phyloP scores from a whole-genome alignment of 2,329 filamentous ascomycete species.

The Epichloe gansuensis region DNA sequence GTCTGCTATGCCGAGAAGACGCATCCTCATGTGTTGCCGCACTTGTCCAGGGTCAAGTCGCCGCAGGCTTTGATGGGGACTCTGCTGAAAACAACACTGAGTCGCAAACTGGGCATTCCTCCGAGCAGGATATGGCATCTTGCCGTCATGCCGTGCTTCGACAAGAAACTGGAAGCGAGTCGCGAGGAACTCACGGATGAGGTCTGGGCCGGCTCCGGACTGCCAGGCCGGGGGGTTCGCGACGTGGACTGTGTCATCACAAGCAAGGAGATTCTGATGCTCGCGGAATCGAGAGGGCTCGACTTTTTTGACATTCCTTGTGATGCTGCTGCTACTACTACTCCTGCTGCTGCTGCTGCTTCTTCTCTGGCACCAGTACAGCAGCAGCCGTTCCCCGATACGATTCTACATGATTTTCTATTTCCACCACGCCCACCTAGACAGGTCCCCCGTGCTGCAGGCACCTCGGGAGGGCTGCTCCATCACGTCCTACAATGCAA shows the following conservation, averaged over 20 bases:
- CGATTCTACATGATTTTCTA: constrained; percentile 56
- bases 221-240: constrained; percentile 46
- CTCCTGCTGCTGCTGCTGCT: constrained; percentile 26
- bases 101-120: constrained; percentile 55
- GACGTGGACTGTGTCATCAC: constrained; percentile 99
- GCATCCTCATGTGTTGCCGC: constrained; percentile 81
- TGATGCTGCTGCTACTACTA: constrained; percentile 28
- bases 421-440: constrained; percentile 42
- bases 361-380: constrained; percentile 21
- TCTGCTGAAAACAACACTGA: constrained; percentile 74
- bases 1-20: constrained; percentile 99
- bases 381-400: constrained; percentile 54
- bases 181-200: constrained; percentile 79
- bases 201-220: constrained; percentile 48
- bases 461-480: constrained; percentile 80
- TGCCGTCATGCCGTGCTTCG: constrained; percentile 96
- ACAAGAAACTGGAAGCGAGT: constrained; percentile 96
- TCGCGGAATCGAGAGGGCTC: constrained; percentile 68
- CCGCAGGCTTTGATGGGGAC: constrained; percentile 88
- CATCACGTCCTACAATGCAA: constrained; percentile 71
- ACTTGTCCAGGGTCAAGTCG: constrained; percentile 83
- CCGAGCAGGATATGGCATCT: constrained; percentile 85
- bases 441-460: constrained; percentile 43
- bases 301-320: constrained; percentile 52
- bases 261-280: constrained; percentile 81